phyloP scores from a whole-genome alignment of 2,329 filamentous ascomycete genomes.

The Scedosporium apiospermum region DNA sequence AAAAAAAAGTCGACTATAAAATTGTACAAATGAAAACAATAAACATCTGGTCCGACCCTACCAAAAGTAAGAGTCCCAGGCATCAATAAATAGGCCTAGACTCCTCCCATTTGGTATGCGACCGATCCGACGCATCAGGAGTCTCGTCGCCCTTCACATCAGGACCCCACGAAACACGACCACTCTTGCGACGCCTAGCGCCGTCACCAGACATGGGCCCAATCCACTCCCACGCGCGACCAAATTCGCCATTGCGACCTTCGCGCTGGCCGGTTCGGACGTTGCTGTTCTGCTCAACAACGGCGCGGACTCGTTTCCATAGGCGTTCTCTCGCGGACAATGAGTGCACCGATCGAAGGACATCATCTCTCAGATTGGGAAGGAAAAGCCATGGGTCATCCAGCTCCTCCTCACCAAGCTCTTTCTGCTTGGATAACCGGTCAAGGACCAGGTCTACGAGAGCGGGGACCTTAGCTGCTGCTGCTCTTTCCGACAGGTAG shows the following conservation, averaged over 20 bases:
- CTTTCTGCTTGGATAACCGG: slow-evolving; percentile 73
- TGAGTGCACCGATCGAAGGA: slow-evolving; percentile 73
- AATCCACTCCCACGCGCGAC: slow-evolving; percentile 62
- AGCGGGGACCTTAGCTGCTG: slow-evolving; percentile 65
- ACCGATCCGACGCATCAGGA: slow-evolving; percentile 8
- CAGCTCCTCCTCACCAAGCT: slow-evolving; percentile 58
- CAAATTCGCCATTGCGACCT: slow-evolving; percentile 55
- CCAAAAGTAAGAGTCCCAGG: slow-evolving; percentile 1
- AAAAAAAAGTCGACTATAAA: slow-evolving; percentile 1
- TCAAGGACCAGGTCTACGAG: slow-evolving; percentile 80
- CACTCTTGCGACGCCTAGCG: slow-evolving; percentile 38
- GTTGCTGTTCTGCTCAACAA: slow-evolving; percentile 92
- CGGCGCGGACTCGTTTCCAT: slow-evolving; percentile 72
- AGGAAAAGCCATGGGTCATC: slow-evolving; percentile 77
- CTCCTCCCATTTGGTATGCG: slow-evolving; percentile 29
- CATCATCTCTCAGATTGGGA: slow-evolving; percentile 83
- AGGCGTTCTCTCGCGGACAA: slow-evolving; percentile 67
- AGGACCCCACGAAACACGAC: slow-evolving; percentile 36
- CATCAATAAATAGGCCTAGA: slow-evolving; percentile 30
- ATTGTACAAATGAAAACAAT: slow-evolving; percentile 8
- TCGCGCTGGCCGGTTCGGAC: slow-evolving; percentile 67
- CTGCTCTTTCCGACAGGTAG: slow-evolving; percentile 53
- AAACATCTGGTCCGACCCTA: slow-evolving; percentile 6
- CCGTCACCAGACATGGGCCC: slow-evolving; percentile 41
- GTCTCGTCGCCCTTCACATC: slow-evolving; percentile 26